Conservation (phyloP, 2,329 filamentous ascomycete genomes). For the Verticillium nubilum region DNA sequence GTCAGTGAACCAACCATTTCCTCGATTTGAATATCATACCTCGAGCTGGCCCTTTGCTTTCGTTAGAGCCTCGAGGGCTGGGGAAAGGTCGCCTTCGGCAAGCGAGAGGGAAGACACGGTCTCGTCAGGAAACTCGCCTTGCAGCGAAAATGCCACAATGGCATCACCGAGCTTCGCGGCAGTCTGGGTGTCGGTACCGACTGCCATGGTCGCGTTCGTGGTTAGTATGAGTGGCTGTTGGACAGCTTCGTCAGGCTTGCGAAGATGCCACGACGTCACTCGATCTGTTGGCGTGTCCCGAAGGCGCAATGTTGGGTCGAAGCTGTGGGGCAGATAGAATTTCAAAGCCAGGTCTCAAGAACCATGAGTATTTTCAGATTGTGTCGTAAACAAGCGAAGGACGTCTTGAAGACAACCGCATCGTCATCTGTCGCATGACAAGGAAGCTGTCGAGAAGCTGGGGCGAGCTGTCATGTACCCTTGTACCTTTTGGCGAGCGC, state of each 20-base stretch:
- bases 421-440: neutral
- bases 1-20: neutral
- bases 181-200: conserved; percentile 18
- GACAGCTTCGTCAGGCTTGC: neutral
- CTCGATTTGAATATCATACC: conserved; percentile 18
- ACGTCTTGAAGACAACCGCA: neutral
- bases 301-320: neutral
- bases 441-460: neutral
- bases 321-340: neutral
- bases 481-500: neutral
- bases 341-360: neutral
- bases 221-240: neutral
- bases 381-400: neutral
- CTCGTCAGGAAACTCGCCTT: conserved; percentile 34
- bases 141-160: conserved; percentile 32
- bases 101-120: conserved; percentile 28
- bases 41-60: conserved; percentile 30
- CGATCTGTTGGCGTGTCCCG: neutral
- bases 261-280: conserved; percentile 3
- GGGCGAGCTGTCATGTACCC: neutral
- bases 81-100: conserved; percentile 30
- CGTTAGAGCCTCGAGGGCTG: conserved; percentile 31
- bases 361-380: neutral
- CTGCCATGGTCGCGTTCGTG: conserved; percentile 20
- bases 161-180: conserved; percentile 28